A percentile compares a stretch with the other conserved stretches of the same genome.
These are phyloP conservation scores for Ceratobasidium sp. DNA, from an alignment of 1,284 basidiomycete species.

Conservation along the genomic window DNA sequence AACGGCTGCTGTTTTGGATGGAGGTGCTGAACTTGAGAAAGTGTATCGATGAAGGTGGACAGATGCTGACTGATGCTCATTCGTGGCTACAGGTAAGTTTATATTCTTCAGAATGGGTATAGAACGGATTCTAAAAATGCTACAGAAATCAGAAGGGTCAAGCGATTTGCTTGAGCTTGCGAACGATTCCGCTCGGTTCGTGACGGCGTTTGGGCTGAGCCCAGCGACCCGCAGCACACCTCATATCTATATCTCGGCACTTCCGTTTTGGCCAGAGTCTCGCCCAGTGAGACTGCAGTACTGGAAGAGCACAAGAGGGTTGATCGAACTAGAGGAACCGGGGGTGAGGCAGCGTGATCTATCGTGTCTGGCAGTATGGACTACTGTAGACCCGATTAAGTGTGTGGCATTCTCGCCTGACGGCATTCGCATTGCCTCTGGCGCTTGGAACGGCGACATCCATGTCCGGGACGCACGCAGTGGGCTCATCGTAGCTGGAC, in stretches of 20 bases:
- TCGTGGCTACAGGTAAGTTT: background rate
- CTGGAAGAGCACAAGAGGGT: too few relatives aligned
- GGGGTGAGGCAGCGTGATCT: too few relatives aligned
- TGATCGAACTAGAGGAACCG: too few relatives aligned
- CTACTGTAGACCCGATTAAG: too few relatives aligned
- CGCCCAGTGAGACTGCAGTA: background rate
- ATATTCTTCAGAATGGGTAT: too few relatives aligned
- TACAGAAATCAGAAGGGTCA: too few relatives aligned
- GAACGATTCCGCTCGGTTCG: too few relatives aligned
- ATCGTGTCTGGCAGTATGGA: too few relatives aligned
- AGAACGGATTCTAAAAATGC: too few relatives aligned
- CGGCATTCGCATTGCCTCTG: constrained; percentile 7
- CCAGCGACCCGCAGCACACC: constrained; percentile 3
- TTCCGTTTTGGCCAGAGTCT: background rate
- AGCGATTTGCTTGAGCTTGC: too few relatives aligned
- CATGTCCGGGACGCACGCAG: background rate
- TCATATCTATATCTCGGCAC: constrained; percentile 8
- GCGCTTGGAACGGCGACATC: background rate
- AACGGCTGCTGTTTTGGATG: constrained; percentile 7
- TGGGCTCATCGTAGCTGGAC: background rate
- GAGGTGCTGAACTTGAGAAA: constrained; percentile 6
- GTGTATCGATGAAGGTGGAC: too few relatives aligned
- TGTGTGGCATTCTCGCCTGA: background rate
- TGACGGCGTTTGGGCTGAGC: too few relatives aligned
- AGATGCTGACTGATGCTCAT: background rate